Conservation (phyloP, 129 eudicot species). For the Artemisia argyi region DNA sequence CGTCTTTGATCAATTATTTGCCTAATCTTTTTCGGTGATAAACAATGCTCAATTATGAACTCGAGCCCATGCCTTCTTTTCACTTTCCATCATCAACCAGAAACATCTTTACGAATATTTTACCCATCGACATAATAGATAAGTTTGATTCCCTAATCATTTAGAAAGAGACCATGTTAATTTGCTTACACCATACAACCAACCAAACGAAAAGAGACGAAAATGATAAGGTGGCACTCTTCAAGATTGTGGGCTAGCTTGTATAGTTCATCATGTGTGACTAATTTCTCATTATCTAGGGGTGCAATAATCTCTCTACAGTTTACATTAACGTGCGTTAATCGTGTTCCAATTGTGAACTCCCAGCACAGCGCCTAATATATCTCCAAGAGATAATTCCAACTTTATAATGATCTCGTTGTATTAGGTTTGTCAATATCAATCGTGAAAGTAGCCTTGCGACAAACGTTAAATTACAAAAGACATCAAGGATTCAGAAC, state of each 20-base stretch:
- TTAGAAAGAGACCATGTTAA: neutral
- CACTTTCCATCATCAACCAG: conserved; percentile 14
- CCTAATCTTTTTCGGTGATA: neutral
- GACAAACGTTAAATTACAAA: conserved; percentile 30
- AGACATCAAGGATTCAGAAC: conserved; percentile 18
- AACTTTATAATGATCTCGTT: neutral
- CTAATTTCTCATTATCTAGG: neutral
- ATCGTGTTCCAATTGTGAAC: neutral
- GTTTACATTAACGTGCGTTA: neutral
- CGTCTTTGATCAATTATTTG: neutral
- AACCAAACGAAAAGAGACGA: conserved; percentile 15
- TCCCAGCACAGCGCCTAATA: too few species aligned
- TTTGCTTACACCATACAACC: neutral
- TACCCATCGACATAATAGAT: neutral
- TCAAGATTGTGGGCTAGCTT: neutral
- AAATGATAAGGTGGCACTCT: neutral
- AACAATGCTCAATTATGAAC: neutral
- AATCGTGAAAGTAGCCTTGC: conserved; percentile 18
- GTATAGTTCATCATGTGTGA: too few species aligned
- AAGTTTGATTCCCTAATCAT: neutral
- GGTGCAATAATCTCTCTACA: neutral
- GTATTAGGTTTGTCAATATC: conserved; percentile 22
- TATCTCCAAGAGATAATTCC: too few species aligned
- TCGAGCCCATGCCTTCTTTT: conserved; percentile 6
- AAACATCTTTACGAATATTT: neutral